phyloP scores from a whole-genome alignment of 2,329 filamentous ascomycete species.

The Exserohilum rostratum region DNA sequence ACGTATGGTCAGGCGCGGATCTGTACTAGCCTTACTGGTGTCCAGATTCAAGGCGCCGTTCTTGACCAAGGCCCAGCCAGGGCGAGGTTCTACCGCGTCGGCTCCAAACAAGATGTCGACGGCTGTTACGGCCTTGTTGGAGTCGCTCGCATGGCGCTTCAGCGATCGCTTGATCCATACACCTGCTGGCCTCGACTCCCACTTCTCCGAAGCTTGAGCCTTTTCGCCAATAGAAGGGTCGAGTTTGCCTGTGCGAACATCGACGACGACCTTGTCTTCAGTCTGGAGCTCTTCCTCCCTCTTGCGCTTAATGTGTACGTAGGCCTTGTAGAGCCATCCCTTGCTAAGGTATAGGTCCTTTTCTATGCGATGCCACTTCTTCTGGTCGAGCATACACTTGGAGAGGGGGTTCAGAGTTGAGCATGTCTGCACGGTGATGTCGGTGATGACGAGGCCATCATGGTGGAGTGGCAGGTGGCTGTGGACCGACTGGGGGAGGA shows the following conservation, averaged over 20 bases:
- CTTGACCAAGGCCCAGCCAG: conserved; percentile 81
- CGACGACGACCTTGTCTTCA: conserved; percentile 79
- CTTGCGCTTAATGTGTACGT: conserved; percentile 81
- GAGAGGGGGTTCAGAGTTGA: conserved; percentile 75
- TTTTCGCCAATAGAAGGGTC: conserved; percentile 68
- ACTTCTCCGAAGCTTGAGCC: conserved; percentile 65
- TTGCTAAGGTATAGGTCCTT: conserved; percentile 85
- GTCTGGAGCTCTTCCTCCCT: conserved; percentile 80
- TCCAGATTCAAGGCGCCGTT: conserved; percentile 70
- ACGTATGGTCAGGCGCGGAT: conserved; percentile 78
- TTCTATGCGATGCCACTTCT: conserved; percentile 81
- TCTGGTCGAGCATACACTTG: conserved; percentile 73
- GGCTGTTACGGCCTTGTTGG: conserved; percentile 74
- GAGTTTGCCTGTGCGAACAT: conserved; percentile 74
- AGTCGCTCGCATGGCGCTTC: conserved; percentile 76
- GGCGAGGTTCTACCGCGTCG: conserved; percentile 87
- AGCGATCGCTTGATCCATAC: conserved; percentile 81
- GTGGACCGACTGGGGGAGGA: conserved; percentile 85
- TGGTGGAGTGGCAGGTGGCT: conserved; percentile 83
- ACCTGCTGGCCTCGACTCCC: conserved; percentile 78
- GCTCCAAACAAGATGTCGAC: conserved; percentile 88
- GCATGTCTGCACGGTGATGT: conserved; percentile 79
- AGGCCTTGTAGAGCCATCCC: conserved; percentile 77
- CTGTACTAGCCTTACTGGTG: conserved; percentile 64
- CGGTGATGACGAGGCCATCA: conserved; percentile 82